Evolutionary conservation across 1,284 basidiomycete genomes (phyloP).

Genomic region (Ustilago trichophora): DNA sequence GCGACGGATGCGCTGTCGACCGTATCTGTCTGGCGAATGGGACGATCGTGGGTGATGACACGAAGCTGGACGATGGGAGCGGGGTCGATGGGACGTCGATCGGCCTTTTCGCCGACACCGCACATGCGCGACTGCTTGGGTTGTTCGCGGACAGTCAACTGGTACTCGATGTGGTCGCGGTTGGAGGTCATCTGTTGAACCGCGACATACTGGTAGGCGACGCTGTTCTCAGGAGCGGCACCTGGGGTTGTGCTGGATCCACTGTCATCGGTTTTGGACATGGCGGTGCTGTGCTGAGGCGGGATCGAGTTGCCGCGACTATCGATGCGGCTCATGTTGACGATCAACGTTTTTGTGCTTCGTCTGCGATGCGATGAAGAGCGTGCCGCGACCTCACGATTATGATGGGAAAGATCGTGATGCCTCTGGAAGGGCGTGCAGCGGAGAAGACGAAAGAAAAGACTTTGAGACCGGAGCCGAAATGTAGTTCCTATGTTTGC

Average conservation of each 20-base stretch:
- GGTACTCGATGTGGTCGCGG: slow-evolving; percentile 60
- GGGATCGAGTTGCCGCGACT: slow-evolving; percentile 13
- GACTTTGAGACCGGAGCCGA: neutral
- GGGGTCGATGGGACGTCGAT: slow-evolving; percentile 92
- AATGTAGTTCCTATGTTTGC: neutral
- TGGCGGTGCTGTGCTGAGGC: slow-evolving; percentile 2
- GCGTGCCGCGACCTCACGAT: too few relatives aligned
- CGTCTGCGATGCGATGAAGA: too few relatives aligned
- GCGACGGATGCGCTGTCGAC: slow-evolving; percentile 14
- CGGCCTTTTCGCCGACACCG: slow-evolving; percentile 76
- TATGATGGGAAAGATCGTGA: too few relatives aligned
- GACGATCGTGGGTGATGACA: slow-evolving; percentile 72
- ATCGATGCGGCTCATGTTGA: slow-evolving; percentile 11
- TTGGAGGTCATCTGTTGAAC: slow-evolving; percentile 50
- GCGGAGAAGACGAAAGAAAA: neutral
- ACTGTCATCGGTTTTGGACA: slow-evolving; percentile 30
- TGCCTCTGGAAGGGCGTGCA: neutral
- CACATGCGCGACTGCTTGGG: slow-evolving; percentile 64
- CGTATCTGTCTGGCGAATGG: slow-evolving; percentile 23
- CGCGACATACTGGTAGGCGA: slow-evolving; percentile 56
- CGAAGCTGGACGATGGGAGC: slow-evolving; percentile 94
- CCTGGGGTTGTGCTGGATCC: slow-evolving; percentile 20
- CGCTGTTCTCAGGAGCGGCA: slow-evolving; percentile 26
- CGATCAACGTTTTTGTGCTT: neutral
- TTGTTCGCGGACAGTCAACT: slow-evolving; percentile 59